A percentile compares a stretch with the other conserved stretches of the same genome.
These are phyloP conservation scores for Exophiala calicioides DNA, from an alignment of 2,329 filamentous ascomycete species.

Conservation along the genomic window DNA sequence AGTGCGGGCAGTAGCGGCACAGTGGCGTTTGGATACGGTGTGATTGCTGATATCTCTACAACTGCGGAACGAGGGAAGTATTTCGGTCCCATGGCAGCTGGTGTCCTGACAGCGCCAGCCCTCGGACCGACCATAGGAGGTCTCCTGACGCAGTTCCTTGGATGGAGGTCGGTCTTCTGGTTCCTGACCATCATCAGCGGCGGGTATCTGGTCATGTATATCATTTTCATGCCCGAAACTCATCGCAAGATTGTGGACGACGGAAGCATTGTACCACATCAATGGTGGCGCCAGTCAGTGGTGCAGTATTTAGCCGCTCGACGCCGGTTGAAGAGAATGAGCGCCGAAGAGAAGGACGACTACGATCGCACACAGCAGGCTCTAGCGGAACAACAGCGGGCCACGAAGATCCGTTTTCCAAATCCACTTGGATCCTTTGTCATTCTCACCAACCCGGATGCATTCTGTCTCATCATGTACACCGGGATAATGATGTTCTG, in stretches of 20 bases:
- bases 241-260: conserved; percentile 41
- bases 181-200: conserved; percentile 52
- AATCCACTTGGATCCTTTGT: conserved; percentile 12
- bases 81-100: conserved; percentile 40
- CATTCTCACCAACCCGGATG: conserved; percentile 13
- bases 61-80: conserved; percentile 44
- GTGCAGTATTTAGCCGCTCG: conserved; percentile 11
- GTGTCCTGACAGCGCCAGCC: conserved; percentile 45
- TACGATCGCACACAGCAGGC: background rate
- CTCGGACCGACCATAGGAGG: conserved; percentile 56
- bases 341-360: conserved; percentile 2
- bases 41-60: conserved; percentile 45
- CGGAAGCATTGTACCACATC: conserved; percentile 39
- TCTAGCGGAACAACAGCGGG: conserved; percentile 1
- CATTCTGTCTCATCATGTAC: conserved; percentile 10
- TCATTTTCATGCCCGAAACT: conserved; percentile 41
- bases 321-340: conserved; percentile 12
- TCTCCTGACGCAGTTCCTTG: conserved; percentile 48
- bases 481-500: conserved; percentile 13
- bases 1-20: conserved; percentile 46
- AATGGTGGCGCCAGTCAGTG: conserved; percentile 15
- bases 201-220: conserved; percentile 29
- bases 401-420: conserved; percentile 11
- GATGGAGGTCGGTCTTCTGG: conserved; percentile 58
- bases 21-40: conserved; percentile 43